Base-by-base conservation (phyloP, 345 rosid genomes). In the Excoecaria agallocha region DNA sequence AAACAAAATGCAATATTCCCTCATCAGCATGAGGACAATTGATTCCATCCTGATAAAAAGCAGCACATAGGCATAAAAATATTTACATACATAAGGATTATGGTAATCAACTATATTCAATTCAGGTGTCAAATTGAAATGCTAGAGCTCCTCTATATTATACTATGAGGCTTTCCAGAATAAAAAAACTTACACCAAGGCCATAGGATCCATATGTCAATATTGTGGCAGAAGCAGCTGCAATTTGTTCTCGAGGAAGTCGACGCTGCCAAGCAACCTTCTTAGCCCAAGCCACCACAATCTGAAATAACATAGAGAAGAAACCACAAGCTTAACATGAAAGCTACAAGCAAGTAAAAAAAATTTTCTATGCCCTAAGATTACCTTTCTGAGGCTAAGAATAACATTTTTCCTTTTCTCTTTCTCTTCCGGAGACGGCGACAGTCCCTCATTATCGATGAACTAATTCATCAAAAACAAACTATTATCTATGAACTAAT, bases 151-250 rank as follows among this genome's bases (percentile, higher is more conserved):
- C 39, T n/a, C 30, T 2, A 30, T 30, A 30, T 30, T 30, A 30
- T 30, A 30, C 30, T 30, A 30, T n/a, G 13, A 17, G 12, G 46
- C 8, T 17, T 68, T 68, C 1, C 0, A 30, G 49, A 24, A 64
- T 6, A 62, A 54, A 48, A 48, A 71, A 12, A 75, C 49, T 70
- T 72, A 89, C 91, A 51, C 93, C 89, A 45, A 87, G 89, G 56
- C 86, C 89, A 50, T 87, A 87, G 49, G 93, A 89, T 55, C 93
- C 93, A 38, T 83, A 84, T 30, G 90, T 70, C 68, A 89, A 64
- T 22, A 89, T 25, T 20, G 88, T 79, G 9, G 90, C 93, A 74
- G 69, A 76, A 6, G 80, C 79, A 24, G 81, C 81, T 8, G 73
- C 75, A 61, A 85, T 81, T 37, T 82, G 80, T 72, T 86, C 77